Evolutionary conservation across 371 early-diverging fungal species (phyloP), one percentile per base, ranked within the genome.

Genomic region (Mortierella sp.): DNA sequence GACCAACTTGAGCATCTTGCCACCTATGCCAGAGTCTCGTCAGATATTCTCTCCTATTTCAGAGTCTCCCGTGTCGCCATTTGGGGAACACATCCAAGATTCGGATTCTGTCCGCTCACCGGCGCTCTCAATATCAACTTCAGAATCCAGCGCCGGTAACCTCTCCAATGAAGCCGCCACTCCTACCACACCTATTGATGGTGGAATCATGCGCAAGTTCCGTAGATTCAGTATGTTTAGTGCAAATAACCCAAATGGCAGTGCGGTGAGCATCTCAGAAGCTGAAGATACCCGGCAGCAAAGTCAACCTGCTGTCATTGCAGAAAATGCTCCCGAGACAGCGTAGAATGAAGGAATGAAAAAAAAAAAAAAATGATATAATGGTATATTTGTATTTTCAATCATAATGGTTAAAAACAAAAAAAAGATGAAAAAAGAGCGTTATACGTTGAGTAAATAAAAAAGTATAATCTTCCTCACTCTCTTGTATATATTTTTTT

Each of bases 11-110:
- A 28, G 28, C 10, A 28, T 53, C 9, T 42, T 60, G 4, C 60
- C 60, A 26, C 60, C 60, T 9, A 60, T 60, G 60, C 60, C 60
- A 3, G 60, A 60, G 40, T 57, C 32, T 9, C 23, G 15, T 53
- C 23, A 29, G 7, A 13, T 26, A 13, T 53, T 53, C 29, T 53
- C 53, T 53, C 53, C 53, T 12, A 53, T 53, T 28, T 28, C 23
- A 53, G 53, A 53, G 13, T 28, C 28, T 2, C 51, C 51, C 23
- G 23, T 51, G 26, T 51, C 51, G 6, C 51, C 51, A 28, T 28
- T 13, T 53, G 53, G n/a, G 47, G n/a, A 53, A 8, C 53, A 53
- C 9, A 28, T 28, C 12, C 53, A 53, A 28, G 13, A 10, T 26
- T 23, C 53, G 53, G 29, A 53, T 2, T 53, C 23, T 28, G 28